A percentile compares a stretch with the other conserved stretches of the same genome.
Conservation (phyloP, 768 basidiomycete species). For the Suillus placidus region DNA sequence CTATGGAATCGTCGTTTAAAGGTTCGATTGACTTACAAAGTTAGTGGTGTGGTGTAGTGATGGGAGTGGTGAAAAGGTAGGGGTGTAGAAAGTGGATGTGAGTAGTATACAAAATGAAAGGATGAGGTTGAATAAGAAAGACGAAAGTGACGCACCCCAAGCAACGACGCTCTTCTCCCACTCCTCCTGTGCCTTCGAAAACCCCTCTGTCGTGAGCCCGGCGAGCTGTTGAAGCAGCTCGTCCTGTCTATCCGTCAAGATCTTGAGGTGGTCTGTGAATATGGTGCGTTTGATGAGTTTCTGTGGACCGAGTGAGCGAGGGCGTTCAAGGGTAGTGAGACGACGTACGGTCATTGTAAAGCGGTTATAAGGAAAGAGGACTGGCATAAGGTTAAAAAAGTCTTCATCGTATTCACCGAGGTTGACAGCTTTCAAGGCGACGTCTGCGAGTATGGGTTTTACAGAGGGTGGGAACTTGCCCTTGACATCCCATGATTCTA, state of each 20-base stretch:
- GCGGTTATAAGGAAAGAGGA: slow-evolving; percentile 90
- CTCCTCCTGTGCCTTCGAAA: slow-evolving; percentile 70
- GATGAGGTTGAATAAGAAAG: neutral
- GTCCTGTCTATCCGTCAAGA: slow-evolving; percentile 70
- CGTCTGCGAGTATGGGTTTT: slow-evolving; percentile 69
- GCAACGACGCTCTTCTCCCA: slow-evolving; percentile 69
- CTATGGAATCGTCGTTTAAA: too few species aligned
- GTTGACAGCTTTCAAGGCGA: slow-evolving; percentile 77
- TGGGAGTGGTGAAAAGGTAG: too few species aligned
- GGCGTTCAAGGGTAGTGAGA: neutral
- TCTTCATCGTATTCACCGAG: slow-evolving; percentile 91
- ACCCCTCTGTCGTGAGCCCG: slow-evolving; percentile 63
- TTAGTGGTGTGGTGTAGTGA: too few species aligned
- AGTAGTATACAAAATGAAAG: too few species aligned
- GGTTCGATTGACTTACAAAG: too few species aligned
- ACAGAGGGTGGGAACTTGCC: slow-evolving; percentile 87
- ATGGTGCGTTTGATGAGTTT: slow-evolving; percentile 84
- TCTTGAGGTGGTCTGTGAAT: slow-evolving; percentile 68
- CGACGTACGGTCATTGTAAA: slow-evolving; percentile 84
- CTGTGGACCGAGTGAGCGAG: neutral
- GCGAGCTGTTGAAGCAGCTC: slow-evolving; percentile 65
- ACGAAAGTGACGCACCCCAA: slow-evolving; percentile 57
- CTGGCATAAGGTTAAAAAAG: slow-evolving; percentile 89
- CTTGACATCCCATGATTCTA: slow-evolving; percentile 79
- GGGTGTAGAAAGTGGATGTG: neutral